Percentiles rank a stretch among this genome's conserved stretches.
Evolutionary conservation across 73 alveolate species (phyloP).

Genomic region (Paramecium caudatum): DNA sequence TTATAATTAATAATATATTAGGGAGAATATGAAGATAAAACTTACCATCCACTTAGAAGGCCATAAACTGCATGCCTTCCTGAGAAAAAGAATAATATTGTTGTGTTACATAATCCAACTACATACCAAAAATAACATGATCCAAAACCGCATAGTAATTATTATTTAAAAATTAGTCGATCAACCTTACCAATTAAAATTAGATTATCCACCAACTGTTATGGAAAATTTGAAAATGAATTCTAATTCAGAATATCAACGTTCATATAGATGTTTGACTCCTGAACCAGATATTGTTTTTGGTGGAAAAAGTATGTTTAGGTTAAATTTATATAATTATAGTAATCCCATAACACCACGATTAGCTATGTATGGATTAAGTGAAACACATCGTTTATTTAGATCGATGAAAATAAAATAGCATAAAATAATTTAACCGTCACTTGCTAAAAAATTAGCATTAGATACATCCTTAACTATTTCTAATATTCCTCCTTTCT

Average conservation of each 20-base stretch:
- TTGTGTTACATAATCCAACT: neutral
- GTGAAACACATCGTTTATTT: constrained; percentile 13
- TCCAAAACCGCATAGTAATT: neutral
- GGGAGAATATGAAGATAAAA: neutral
- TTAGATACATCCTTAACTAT: constrained; percentile 1
- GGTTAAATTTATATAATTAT: neutral
- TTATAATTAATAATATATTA: neutral
- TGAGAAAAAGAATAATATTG: neutral
- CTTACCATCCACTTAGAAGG: neutral
- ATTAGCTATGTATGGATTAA: neutral
- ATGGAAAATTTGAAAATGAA: neutral
- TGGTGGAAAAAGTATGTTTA: constrained; percentile 14
- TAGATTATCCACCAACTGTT: neutral
- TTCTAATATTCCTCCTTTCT: constrained; percentile 22
- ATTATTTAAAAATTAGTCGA: neutral
- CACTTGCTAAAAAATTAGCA: neutral
- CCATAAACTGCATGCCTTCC: constrained; percentile 32
- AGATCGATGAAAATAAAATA: neutral
- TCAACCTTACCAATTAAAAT: neutral
- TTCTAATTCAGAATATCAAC: neutral
- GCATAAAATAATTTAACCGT: constrained; percentile 19
- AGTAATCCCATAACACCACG: neutral
- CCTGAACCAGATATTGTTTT: neutral
- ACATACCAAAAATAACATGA: constrained; percentile 33
- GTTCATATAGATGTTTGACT: neutral